Evolutionary conservation across 371 early-diverging fungal genomes (phyloP).

Genomic region (Circinella minor): DNA sequence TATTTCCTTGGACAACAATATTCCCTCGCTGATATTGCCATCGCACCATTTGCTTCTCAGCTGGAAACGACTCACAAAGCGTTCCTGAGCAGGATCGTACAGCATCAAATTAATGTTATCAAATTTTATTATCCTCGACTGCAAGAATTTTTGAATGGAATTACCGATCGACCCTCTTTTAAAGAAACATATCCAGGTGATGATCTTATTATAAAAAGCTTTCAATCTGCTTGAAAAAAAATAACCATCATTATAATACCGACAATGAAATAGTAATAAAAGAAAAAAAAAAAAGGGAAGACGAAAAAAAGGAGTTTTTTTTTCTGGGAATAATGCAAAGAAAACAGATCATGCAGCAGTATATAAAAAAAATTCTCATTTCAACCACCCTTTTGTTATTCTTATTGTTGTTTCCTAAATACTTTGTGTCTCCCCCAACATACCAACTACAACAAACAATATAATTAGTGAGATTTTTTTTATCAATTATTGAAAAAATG

Average conservation of each 20-base stretch:
- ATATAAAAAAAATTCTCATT: background rate
- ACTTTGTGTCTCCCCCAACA: background rate
- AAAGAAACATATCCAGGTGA: conserved; percentile 35
- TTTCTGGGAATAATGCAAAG: background rate
- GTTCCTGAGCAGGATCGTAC: conserved; percentile 19
- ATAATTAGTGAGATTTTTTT: background rate
- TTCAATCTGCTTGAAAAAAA: conserved; percentile 9
- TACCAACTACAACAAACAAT: background rate
- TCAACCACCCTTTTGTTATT: background rate
- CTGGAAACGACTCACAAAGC: conserved; percentile 22
- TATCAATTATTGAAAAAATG: background rate
- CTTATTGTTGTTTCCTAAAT: background rate
- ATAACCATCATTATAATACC: background rate
- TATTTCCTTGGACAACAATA: conserved; percentile 64
- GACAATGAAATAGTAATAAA: background rate
- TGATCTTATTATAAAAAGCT: conserved; percentile 20
- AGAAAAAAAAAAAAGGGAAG: background rate
- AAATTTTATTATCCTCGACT: conserved; percentile 30
- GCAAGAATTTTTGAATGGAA: conserved; percentile 35
- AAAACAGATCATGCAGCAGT: background rate
- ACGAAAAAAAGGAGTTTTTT: background rate
- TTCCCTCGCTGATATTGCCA: conserved; percentile 61
- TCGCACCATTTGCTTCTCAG: conserved; percentile 57
- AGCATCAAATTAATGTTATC: conserved; percentile 19
- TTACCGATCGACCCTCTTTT: conserved; percentile 27